Evolutionary conservation across 768 basidiomycete species (phyloP).

Genomic region (Clathrus columnatus): DNA sequence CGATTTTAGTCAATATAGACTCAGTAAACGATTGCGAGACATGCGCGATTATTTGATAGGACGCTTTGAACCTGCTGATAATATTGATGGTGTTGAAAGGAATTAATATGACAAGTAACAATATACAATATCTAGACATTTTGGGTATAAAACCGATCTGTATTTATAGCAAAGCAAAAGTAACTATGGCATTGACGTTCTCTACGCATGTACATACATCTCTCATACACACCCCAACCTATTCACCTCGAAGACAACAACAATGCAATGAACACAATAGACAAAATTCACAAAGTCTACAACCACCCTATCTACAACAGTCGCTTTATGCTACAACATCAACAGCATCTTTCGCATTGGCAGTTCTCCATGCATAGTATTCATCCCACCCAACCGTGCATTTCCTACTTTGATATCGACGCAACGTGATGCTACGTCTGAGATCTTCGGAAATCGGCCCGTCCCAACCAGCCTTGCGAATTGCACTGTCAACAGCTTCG

Average conservation of each 20-base stretch:
- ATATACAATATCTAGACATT: too few relatives aligned
- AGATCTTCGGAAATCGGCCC: conserved; percentile 77
- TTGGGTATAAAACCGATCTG: too few relatives aligned
- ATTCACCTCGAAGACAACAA: too few relatives aligned
- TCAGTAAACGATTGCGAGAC: background rate
- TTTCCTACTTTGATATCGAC: conserved; percentile 73
- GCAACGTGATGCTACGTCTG: conserved; percentile 63
- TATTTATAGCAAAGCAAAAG: too few relatives aligned
- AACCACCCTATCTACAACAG: background rate
- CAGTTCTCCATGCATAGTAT: conserved; percentile 64
- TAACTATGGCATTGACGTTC: too few relatives aligned
- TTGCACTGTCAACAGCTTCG: conserved; percentile 85
- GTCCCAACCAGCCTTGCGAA: conserved; percentile 87
- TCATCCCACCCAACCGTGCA: conserved; percentile 66
- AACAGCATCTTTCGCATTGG: background rate
- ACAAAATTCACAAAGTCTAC: too few relatives aligned
- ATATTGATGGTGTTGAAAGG: background rate
- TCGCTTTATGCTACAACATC: background rate
- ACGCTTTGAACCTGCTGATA: background rate
- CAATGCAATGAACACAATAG: too few relatives aligned
- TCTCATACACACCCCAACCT: too few relatives aligned
- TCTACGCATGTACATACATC: too few relatives aligned
- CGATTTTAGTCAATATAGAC: conserved; percentile 18
- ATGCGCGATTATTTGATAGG: background rate
- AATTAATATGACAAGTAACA: too few relatives aligned